phyloP scores from a whole-genome alignment of 2,329 filamentous ascomycete genomes.

The Fusarium sp. region DNA sequence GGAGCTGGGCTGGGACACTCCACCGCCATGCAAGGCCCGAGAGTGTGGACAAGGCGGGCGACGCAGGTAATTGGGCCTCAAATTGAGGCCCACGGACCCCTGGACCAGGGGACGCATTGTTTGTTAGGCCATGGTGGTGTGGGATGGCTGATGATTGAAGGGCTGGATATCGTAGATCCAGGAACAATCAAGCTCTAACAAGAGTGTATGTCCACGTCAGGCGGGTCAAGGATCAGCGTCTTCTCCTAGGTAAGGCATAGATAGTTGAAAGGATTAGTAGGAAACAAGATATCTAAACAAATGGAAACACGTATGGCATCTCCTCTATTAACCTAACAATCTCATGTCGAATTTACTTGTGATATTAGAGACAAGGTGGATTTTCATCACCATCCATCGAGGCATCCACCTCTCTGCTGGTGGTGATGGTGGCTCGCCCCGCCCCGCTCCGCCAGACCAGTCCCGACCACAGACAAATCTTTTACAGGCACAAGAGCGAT shows the following conservation, averaged over 20 bases:
- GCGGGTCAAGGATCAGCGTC: neutral
- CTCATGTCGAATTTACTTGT: neutral
- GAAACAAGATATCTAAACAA: neutral
- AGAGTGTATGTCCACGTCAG: neutral
- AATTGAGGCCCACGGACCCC: constrained; percentile 20
- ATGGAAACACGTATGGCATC: neutral
- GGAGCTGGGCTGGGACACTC: constrained; percentile 5
- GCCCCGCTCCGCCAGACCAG: constrained; percentile 20
- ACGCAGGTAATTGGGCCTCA: constrained; percentile 37
- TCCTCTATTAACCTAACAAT: neutral
- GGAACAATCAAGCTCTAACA: constrained; percentile 26
- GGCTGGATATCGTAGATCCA: constrained; percentile 17
- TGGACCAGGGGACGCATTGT: neutral
- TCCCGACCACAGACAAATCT: constrained; percentile 16
- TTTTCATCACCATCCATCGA: neutral
- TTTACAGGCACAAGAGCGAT: constrained; percentile 10
- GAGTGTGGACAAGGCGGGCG: constrained; percentile 23
- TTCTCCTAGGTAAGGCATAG: neutral
- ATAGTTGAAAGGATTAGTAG: neutral
- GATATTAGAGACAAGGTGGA: neutral
- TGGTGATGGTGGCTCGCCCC: constrained; percentile 26
- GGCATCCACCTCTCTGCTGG: constrained; percentile 8
- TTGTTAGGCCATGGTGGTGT: constrained; percentile 9
- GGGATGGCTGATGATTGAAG: constrained; percentile 14
- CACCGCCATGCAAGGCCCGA: constrained; percentile 28